Evolutionary conservation across 345 rosid species (phyloP), one percentile per base, ranked within the genome.

Genomic region (Acer saccharum): DNA sequence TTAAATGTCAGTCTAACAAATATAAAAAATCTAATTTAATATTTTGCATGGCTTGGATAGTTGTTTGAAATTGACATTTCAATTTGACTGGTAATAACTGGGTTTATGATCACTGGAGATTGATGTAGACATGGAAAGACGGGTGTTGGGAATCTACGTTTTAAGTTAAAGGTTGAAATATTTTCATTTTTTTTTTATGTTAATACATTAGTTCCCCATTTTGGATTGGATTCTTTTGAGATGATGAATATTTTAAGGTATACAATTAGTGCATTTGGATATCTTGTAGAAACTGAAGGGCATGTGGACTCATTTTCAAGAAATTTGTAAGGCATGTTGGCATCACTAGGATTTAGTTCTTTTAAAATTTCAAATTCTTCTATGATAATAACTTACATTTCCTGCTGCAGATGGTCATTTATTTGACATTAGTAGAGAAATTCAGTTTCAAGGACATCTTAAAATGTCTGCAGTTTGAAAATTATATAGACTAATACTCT

Each of bases 181-280:
- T 71, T 58, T 25, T 25, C 27, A 25, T 25, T 0, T 25, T 25
- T 32, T 27, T 11, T 70, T 58, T 14, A 57, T 58, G 9, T 2
- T 2, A 29, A 10, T 54, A 17, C 44, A 21, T 7, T 4, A 25
- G 10, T 13, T 18, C 35, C 50, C 54, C 20, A 73, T 62, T 61
- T 73, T 62, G 62, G 27, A 17, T 71, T 18, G 41, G 4, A 46
- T 73, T 63, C 17, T 44, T 23, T 63, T 11, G 16, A 18, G n/a
- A 41, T 75, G 71, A 12, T 50, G 32, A 74, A 65, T 52, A 69
- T 21, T n/a, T 12, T 32, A 75, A 65, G 77, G 71, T 65, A 11
- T 18, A 65, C 32, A 64, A n/a, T 29, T 62, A 25, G 7, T 35
- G 68, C 55, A 13, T 62, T 63, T 43, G 64, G 64, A 29, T 29